phyloP scores from a whole-genome alignment of 306 rosid genomes.

The Comarum palustre region DNA sequence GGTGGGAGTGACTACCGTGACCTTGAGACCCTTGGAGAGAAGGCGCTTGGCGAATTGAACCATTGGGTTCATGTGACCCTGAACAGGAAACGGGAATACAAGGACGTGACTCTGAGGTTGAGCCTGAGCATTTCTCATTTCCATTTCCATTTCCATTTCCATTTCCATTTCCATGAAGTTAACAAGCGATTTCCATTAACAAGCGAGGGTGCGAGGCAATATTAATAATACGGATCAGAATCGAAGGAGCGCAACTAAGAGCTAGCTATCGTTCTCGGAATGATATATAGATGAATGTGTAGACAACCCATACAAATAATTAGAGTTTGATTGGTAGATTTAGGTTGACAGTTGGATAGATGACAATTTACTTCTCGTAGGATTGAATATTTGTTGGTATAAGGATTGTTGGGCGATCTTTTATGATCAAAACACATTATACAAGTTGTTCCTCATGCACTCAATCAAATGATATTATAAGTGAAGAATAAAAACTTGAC shows the following conservation, averaged over 20 bases:
- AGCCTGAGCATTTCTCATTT: background rate
- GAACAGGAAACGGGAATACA: slow-evolving; percentile 22
- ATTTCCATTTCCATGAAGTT: background rate
- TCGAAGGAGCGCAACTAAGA: no score
- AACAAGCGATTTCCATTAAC: no score
- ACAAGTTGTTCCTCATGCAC: no score
- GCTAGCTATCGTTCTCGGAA: background rate
- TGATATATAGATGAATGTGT: background rate
- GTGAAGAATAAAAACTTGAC: no score
- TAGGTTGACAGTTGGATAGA: background rate
- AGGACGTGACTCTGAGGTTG: slow-evolving; percentile 3
- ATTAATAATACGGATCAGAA: background rate
- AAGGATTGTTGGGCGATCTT: no score
- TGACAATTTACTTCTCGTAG: no score
- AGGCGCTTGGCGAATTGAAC: slow-evolving; percentile 31
- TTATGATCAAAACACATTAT: no score
- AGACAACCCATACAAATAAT: background rate
- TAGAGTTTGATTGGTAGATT: background rate
- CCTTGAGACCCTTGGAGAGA: slow-evolving; percentile 20
- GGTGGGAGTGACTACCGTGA: slow-evolving; percentile 22
- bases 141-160: background rate
- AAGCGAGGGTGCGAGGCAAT: background rate
- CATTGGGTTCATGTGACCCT: slow-evolving; percentile 35
- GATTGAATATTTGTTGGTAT: no score
- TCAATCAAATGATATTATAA: no score